Base-by-base conservation (phyloP, 495 filamentous ascomycete genomes). In the Sordaria brevicollis region DNA sequence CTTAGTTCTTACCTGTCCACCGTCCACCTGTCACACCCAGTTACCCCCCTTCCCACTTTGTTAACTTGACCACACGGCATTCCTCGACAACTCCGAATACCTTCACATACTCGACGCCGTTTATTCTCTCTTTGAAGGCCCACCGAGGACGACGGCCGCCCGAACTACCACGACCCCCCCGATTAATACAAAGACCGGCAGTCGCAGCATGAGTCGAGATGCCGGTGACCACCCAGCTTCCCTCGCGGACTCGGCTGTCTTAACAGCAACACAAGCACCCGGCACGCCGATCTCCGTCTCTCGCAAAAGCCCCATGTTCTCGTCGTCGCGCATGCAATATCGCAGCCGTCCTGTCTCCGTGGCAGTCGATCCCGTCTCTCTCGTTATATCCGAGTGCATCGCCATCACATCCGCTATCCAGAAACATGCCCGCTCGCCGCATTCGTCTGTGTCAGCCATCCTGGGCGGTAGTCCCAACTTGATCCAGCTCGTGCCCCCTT, bases 301-400 rank as follows among this genome's bases (percentile, higher is more conserved):
- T 66, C 71, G 74, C 31, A 72, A 74, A 11, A 70, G 35, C 67
- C 71, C 66, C 35, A 17, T 67, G 11, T 37, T 76, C 43, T 78
- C 78, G 6, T 79, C 78, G 9, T 77, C 78, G 36, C 77, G 81
- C 73, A 81, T 82, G 74, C 81, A 84, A 65, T 85, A 84, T 70
- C 78, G 83, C 67, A 83, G 81, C 70, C 82, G 83, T 5, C 84
- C 83, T 25, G 80, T 87, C 33, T 84, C 92, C 11, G 93, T 98
- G 62, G 94, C 95, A 41, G 91, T 98, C 65, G 92, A 98, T 71
- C 94, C 95, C 3, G 92, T 97, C 68, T 93, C 96, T 54, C 81
- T 99, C 71, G 93, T 99, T 74, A 96, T 94, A 34, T 97, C 96
- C 81, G 95, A 99, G 90, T 99, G 96, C 79, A 98, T 99, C 79